Base-by-base conservation (phyloP, 805 yeast genomes). In the Danielia reshetovae region DNA sequence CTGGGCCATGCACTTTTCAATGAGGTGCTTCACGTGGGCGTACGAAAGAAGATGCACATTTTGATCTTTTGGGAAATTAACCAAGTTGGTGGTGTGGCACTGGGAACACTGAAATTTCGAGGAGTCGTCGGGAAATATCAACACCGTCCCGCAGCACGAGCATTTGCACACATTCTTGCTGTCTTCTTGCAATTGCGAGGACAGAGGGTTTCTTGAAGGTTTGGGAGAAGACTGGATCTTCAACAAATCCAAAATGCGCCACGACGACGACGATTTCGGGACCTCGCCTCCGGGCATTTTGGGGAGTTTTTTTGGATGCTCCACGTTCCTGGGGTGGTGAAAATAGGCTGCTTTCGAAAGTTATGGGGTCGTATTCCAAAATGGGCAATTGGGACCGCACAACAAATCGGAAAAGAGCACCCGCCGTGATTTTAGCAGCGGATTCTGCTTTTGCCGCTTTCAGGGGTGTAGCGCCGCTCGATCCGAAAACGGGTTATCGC, bases 31-130 rank as follows among this genome's bases (percentile, higher is more conserved):
- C 19, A 74, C 54, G 12, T 54, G 38, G 2, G 38, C 42, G 34
- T 57, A 63, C 3, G 73, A 62, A 8, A 66, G 31, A 5, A 44
- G 30, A 29, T 35, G 35, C 19, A 35, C 22, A 7, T 14, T 7
- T 7, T 7, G 9, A 19, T 19, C 22, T 7, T 7, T 7, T 19
- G 22, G 7, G 22, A 19, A 19, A 9, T 38, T 43, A 12, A 63
- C 32, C 9, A 61, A 41, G 21, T 63, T 60, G 1, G 77, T 76
- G 5, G 81, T 71, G 24, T 65, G 68, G 48, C 95, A 85, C 4
- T 76, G 65, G 0, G 79, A 65, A 50, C 95, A 85, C 38, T 73
- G 70, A 51, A 74, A 79, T 37, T 65, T 65, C n/a, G 36, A 24
- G 7, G 59, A 38, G 13, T 35, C 42, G 11, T 41, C 47, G 17